phyloP scores from a whole-genome alignment of 257 asterid species.

The Solanum chiquidenum region DNA sequence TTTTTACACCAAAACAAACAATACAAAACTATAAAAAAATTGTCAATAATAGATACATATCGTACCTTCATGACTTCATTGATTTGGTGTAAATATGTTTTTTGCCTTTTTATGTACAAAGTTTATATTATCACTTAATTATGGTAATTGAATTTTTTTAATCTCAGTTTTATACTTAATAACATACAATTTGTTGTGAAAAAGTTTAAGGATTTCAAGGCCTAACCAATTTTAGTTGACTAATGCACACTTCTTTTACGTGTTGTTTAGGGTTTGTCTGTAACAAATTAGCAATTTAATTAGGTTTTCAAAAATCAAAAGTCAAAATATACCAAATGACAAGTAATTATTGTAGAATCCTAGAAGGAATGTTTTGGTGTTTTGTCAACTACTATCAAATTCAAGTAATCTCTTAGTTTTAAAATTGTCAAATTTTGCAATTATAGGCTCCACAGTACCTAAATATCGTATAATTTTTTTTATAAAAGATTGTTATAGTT shows the following conservation, averaged over 20 bases:
- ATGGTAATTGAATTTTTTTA: neutral
- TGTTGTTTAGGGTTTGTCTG: neutral
- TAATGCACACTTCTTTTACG: neutral
- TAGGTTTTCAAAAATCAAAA: neutral
- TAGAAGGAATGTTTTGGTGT: neutral
- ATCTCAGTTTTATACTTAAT: neutral
- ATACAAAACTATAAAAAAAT: too few species aligned
- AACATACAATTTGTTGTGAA: neutral
- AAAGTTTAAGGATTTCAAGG: neutral
- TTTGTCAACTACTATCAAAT: neutral
- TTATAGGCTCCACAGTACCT: neutral
- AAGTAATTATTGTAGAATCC: neutral
- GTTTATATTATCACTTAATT: neutral
- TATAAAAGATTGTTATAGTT: neutral
- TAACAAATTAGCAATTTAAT: neutral
- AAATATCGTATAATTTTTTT: too few species aligned
- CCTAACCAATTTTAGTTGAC: neutral
- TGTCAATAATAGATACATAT: neutral
- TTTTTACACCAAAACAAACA: neutral
- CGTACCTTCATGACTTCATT: neutral
- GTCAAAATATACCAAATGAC: neutral
- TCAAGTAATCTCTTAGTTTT: neutral
- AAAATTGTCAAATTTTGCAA: neutral
- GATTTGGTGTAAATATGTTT: neutral
- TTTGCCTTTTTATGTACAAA: neutral